Base-by-base conservation (phyloP, 2,329 filamentous ascomycete species). In the Diplodia corticola region DNA sequence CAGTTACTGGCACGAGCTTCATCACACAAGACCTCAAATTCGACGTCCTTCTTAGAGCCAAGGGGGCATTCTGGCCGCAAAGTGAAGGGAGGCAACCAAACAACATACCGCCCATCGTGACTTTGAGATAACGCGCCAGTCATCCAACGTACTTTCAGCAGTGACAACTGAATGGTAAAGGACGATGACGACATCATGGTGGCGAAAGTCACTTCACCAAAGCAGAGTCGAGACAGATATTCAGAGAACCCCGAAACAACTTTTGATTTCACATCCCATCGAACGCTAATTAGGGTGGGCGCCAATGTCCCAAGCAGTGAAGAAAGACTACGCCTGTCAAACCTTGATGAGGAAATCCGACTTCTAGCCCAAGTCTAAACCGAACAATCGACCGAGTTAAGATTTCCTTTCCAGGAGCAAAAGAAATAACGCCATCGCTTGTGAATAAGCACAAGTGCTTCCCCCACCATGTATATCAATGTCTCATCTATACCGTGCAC, bases 1-100 rank as follows among this genome's bases (percentile, higher is more conserved):
- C 54, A 57, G 54, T 28, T 48, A 44, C 33, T 61, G 57, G 57
- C 57, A 61, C 57, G 57, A 61, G 57, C 57, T 49, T 61, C 28
- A n/a, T 33, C 17, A 61, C 44, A 22, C 22, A 40, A 30, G 15
- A 12, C 17, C 17, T 15, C 17, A 46, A 17, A 48, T 9, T 3
- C 44, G 55, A 59, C 17, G 51, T 28, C 20, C 3, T 46, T 7
- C 40, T 20, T 3, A 44, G 20, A 5, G 17, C 7, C 20, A 20
- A 17, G 40, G 12, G 17, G n/a, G 9, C 9, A 44, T 9, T 20
- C 17, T n/a, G n/a, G 40, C 40, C 40, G 10, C 40, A 20, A 44
- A n/a, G 40, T 3, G 17, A 13, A 20, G 15, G 40, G 20, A 44
- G 7, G 7, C 40, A 9, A 44, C 7, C 20, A n/a, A 44, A 44